phyloP scores from a whole-genome alignment of 2,329 filamentous ascomycete species.

The Didymella sp. region DNA sequence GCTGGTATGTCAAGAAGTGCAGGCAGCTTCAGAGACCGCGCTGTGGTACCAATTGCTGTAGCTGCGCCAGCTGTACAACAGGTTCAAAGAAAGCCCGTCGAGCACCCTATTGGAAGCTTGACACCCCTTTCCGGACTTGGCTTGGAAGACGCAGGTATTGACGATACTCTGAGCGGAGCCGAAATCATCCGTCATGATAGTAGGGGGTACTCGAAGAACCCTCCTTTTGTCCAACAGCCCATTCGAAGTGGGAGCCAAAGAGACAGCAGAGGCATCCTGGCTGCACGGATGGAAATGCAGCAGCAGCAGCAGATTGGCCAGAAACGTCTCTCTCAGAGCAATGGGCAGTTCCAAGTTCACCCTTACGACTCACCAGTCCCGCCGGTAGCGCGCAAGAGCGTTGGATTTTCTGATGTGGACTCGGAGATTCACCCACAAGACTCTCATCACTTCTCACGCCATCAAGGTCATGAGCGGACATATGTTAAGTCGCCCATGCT shows the following conservation, averaged over 20 bases:
- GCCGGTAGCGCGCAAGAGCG: constrained; percentile 48
- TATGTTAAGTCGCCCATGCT: constrained; percentile 68
- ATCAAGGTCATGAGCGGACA: constrained; percentile 54
- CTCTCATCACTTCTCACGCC: constrained; percentile 40
- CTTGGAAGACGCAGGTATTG: constrained; percentile 43
- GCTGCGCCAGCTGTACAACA: constrained; percentile 24
- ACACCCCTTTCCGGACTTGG: constrained; percentile 41
- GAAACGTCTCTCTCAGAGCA: constrained; percentile 41
- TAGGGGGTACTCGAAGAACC: constrained; percentile 31
- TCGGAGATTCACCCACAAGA: constrained; percentile 35
- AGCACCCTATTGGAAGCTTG: constrained; percentile 12
- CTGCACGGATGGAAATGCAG: constrained; percentile 50
- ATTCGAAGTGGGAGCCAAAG: constrained; percentile 30
- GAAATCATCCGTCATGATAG: constrained; percentile 48
- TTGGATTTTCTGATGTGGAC: constrained; percentile 49
- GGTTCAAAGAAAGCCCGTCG: constrained; percentile 34
- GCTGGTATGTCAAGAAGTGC: constrained; percentile 33
- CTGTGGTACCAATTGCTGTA: constrained; percentile 19
- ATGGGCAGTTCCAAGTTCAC: constrained; percentile 44
- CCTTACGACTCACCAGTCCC: constrained; percentile 34
- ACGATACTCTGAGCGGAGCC: constrained; percentile 35
- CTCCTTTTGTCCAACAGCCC: constrained; percentile 26
- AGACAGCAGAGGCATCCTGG: constrained; percentile 46
- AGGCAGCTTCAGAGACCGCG: constrained; percentile 44
- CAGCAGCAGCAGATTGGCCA: constrained; percentile 48